These are phyloP conservation scores for Jatropha podagrica DNA, from an alignment of 441 rosid genomes.

Conservation along the genomic window DNA sequence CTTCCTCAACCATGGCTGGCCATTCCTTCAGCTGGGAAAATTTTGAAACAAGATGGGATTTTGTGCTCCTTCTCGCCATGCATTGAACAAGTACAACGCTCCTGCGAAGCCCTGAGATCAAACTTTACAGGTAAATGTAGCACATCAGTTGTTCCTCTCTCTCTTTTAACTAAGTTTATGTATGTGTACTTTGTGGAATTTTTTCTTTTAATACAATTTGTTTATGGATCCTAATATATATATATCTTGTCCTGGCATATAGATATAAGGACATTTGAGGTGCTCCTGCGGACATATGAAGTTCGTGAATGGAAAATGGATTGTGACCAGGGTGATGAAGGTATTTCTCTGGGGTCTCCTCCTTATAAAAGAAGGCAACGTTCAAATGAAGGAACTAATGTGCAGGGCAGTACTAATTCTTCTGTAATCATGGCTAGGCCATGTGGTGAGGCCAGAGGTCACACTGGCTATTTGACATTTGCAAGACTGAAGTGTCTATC, in stretches of 20 bases:
- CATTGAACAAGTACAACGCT: constrained; percentile 85
- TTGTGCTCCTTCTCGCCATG: constrained; percentile 92
- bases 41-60: constrained; percentile 77
- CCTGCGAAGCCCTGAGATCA: constrained; percentile 67
- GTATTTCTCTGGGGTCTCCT: constrained; percentile 33
- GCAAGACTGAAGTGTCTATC: constrained; percentile 64
- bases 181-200: background rate
- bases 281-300: constrained; percentile 74
- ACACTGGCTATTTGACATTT: constrained; percentile 85
- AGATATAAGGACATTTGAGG: constrained; percentile 87
- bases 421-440: constrained; percentile 63
- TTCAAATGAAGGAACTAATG: constrained; percentile 34
- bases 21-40: constrained; percentile 68
- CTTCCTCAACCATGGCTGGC: constrained; percentile 92
- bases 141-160: background rate
- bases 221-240: background rate
- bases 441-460: constrained; percentile 71
- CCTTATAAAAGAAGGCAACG: constrained; percentile 74
- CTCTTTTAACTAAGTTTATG: background rate
- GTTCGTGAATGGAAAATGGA: constrained; percentile 62
- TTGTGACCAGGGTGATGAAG: constrained; percentile 30
- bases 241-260: constrained; percentile 23
- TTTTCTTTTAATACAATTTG: too few relatives aligned
- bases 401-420: constrained; percentile 23
- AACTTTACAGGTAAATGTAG: constrained; percentile 60